Conservation (phyloP, 768 basidiomycete genomes). For the Suillus plorans region DNA sequence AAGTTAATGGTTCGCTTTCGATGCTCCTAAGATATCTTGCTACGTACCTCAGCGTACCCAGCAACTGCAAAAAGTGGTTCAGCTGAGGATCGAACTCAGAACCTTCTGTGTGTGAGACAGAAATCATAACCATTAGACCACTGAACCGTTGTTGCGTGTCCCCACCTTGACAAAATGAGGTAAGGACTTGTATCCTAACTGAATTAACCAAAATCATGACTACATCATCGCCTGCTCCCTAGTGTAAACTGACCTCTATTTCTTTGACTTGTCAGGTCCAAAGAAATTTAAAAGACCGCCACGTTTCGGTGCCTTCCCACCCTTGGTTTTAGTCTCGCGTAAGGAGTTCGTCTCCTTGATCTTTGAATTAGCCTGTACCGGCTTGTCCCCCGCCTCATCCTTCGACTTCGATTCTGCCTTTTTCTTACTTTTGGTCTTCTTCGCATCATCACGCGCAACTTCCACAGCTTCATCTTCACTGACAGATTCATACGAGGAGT, state of each 20-base stretch:
- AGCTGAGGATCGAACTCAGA: constrained; percentile 48
- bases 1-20: not conserved
- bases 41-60: too few species aligned
- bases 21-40: not conserved
- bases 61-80: constrained; percentile 31
- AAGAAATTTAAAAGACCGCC: constrained; percentile 34
- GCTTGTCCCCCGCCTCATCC: constrained; percentile 22
- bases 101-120: constrained; percentile 50
- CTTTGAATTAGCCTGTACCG: constrained; percentile 15
- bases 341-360: constrained; percentile 18
- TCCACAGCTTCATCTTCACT: constrained; percentile 53
- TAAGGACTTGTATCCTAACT: too few species aligned
- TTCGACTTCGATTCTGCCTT: constrained; percentile 17
- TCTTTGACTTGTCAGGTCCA: constrained; percentile 30
- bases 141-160: constrained; percentile 27
- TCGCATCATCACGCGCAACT: constrained; percentile 24
- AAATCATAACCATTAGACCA: constrained; percentile 51
- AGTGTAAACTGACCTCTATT: constrained; percentile 13
- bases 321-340: constrained; percentile 17
- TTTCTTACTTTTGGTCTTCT: constrained; percentile 23
- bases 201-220: not conserved
- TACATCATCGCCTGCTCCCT: not conserved
- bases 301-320: constrained; percentile 20
- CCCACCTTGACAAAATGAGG: too few species aligned
- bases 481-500: constrained; percentile 79